These are phyloP conservation scores for Solanum dulcamara DNA, from an alignment of 257 asterid genomes.

Conservation along the genomic window DNA sequence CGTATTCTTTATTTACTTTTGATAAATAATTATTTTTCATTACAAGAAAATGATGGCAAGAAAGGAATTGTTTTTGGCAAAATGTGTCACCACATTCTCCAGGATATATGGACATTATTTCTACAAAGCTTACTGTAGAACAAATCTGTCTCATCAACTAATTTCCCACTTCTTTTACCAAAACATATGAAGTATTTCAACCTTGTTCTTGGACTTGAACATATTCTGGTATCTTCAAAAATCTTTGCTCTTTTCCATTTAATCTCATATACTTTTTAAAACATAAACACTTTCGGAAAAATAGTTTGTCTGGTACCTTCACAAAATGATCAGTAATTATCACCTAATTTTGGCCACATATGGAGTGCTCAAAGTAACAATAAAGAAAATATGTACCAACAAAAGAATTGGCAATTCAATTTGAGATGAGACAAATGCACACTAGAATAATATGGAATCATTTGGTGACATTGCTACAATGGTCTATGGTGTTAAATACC, in stretches of 20 bases:
- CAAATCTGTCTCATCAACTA: neutral
- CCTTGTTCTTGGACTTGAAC: neutral
- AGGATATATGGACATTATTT: neutral
- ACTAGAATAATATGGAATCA: neutral
- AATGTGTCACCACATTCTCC: neutral
- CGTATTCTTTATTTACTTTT: neutral
- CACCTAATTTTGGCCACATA: neutral
- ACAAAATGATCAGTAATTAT: neutral
- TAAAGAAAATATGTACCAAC: neutral
- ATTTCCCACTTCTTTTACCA: neutral
- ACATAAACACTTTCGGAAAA: neutral
- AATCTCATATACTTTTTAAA: neutral
- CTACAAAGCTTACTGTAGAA: neutral
- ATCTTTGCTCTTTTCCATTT: neutral
- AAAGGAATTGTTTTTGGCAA: neutral
- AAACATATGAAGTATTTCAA: no score
- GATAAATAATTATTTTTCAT: neutral
- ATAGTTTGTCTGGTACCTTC: neutral
- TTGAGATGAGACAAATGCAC: neutral
- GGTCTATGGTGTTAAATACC: constrained; percentile 25
- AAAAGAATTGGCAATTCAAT: neutral
- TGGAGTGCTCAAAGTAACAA: neutral
- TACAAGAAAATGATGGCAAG: neutral
- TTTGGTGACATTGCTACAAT: neutral
- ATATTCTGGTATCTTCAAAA: neutral